A percentile compares a stretch with the other conserved stretches of the same genome.
These are phyloP conservation scores for Combretum micranthum DNA, from an alignment of 345 rosid species.

Conservation along the genomic window DNA sequence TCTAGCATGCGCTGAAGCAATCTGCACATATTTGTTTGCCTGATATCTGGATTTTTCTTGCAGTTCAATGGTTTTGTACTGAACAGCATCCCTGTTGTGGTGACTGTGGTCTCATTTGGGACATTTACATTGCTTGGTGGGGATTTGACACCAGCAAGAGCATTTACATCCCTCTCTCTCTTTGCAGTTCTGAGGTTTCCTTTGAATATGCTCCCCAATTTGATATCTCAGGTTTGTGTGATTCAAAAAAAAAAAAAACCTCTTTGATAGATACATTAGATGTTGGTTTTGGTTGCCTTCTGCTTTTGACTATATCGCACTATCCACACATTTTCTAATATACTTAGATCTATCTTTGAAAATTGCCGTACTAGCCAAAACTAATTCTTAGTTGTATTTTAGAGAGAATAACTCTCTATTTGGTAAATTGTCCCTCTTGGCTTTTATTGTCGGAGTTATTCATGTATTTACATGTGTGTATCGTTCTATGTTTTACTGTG, in stretches of 20 bases:
- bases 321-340: too few species aligned
- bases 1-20: not conserved
- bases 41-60: constrained; percentile 18
- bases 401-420: too few species aligned
- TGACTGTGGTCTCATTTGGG: constrained; percentile 86
- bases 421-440: too few species aligned
- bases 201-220: constrained; percentile 77
- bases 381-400: too few species aligned
- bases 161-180: constrained; percentile 93
- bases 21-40: constrained; percentile 6
- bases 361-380: too few species aligned
- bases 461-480: too few species aligned
- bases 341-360: too few species aligned
- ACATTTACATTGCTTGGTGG: constrained; percentile 89
- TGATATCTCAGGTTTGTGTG: constrained; percentile 65
- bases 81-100: constrained; percentile 82
- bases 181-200: constrained; percentile 76
- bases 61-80: constrained; percentile 84
- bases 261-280: too few species aligned
- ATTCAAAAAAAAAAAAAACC: constrained; percentile 3
- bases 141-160: constrained; percentile 86
- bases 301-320: too few species aligned
- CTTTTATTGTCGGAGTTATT: too few species aligned
- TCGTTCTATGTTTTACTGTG: not conserved
- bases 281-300: too few species aligned